These are phyloP conservation scores for Barbarea vulgaris DNA, from an alignment of 345 rosid species.

Conservation along the genomic window DNA sequence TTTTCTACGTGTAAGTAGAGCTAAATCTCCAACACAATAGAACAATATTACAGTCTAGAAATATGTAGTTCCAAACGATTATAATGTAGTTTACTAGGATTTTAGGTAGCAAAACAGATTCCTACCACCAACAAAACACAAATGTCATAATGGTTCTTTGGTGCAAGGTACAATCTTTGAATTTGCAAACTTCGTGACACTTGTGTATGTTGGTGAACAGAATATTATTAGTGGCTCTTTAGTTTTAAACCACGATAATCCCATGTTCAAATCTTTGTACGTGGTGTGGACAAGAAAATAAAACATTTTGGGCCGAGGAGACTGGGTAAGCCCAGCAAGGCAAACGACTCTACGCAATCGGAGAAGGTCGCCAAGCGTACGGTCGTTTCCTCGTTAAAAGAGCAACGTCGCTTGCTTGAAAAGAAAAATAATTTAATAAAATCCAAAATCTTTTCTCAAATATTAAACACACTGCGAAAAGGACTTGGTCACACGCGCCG, in stretches of 20 bases:
- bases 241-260: background rate
- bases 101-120: no score
- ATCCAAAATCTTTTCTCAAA: background rate
- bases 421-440: background rate
- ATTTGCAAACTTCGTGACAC: background rate
- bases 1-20: no score
- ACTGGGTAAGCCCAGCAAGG: background rate
- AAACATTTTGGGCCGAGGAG: background rate
- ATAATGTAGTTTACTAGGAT: no score
- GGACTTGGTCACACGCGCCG: background rate
- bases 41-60: no score
- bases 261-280: background rate
- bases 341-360: conserved; percentile 8
- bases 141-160: background rate
- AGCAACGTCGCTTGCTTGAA: conserved; percentile 4
- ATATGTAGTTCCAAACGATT: no score
- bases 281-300: background rate
- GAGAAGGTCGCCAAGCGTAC: conserved; percentile 15
- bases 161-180: background rate
- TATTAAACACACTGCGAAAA: background rate
- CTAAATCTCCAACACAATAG: no score
- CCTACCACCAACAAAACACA: background rate
- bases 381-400: background rate
- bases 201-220: background rate
- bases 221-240: background rate